Conservation (phyloP, 2,329 filamentous ascomycete genomes). For the Bipolaris cookei region DNA sequence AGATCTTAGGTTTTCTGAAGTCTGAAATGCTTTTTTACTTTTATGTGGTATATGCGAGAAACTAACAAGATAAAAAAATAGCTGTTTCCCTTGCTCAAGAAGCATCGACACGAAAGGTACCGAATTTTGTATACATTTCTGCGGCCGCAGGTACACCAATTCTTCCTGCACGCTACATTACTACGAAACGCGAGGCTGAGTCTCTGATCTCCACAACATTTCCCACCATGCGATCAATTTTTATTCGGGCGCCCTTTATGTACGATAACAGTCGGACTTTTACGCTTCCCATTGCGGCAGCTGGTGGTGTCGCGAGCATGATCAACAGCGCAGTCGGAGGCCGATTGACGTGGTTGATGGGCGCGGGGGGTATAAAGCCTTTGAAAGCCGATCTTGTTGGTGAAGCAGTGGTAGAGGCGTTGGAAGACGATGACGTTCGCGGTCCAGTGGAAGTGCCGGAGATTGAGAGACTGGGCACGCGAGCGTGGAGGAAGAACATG, state of each 20-base stretch:
- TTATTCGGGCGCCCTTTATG: conserved; percentile 84
- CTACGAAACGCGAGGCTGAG: conserved; percentile 91
- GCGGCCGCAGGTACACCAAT: conserved; percentile 86
- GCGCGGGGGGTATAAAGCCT: conserved; percentile 82
- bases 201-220: conserved; percentile 74
- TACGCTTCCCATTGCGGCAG: conserved; percentile 82
- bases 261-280: conserved; percentile 83
- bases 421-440: conserved; percentile 73
- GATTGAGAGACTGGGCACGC: conserved; percentile 81
- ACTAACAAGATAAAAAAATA: conserved; percentile 29
- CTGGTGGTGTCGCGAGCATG: conserved; percentile 74
- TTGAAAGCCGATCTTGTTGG: conserved; percentile 86
- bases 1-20: conserved; percentile 2
- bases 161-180: conserved; percentile 83
- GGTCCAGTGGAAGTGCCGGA: conserved; percentile 79
- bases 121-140: conserved; percentile 84
- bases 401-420: conserved; percentile 85
- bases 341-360: conserved; percentile 76
- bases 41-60: not conserved
- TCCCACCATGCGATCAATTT: conserved; percentile 77
- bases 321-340: conserved; percentile 81
- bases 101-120: conserved; percentile 67
- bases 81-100: conserved; percentile 84
- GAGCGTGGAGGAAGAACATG: conserved; percentile 91
- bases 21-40: too few relatives aligned